Base-by-base conservation (phyloP, 208 protist genomes). In the Leishmania major region DNA sequence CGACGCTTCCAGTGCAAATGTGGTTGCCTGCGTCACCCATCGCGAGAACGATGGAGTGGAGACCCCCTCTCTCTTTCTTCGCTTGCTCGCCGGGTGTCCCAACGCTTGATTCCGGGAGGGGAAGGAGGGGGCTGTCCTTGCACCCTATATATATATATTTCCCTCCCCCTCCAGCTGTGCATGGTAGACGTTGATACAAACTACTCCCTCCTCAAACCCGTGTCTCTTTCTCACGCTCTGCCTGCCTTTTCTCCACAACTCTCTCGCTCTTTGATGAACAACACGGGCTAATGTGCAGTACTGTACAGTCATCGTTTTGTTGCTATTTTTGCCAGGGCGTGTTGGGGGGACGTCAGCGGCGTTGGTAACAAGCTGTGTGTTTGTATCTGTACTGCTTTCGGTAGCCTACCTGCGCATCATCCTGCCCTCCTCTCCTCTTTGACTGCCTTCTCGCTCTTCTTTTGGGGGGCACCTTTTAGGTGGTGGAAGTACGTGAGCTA, bases 221-320 rank as follows among this genome's bases (percentile, higher is more conserved):
- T 25, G 35, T 71, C 7, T 51, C 5, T 57, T 6, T 74, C 13
- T 74, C 13, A 35, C 1, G 51, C 22, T 49, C 19, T 51, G 13
- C 40, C 19, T 31, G 4, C 13, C 2, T 22, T 43, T 25, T 1
- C 55, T 19, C 15, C 49, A 31, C 51, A n/a, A 59, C 47, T 28
- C 2, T 59, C 25, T 25, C 72, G 28, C 69, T 72, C 70, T 77
- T 81, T 74, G 37, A 10, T 53, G 5, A 45, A 31, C 40, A 25
- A 74, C 45, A 8, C 45, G 10, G 19, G 55, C 4, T 8, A 74
- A 3, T 5, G 1, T 51, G 10, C 43, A 77, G 45, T 19, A 60
- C 40, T 76, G 77, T 79, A 77, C 69, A 55, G 37, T 79, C 37
- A 62, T 66, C 76, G 25, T 72, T 85, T 47, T 51, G 45, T 80